Evolutionary conservation across 208 protist genomes (phyloP).

Genomic region (Leishmania martiniquensis): DNA sequence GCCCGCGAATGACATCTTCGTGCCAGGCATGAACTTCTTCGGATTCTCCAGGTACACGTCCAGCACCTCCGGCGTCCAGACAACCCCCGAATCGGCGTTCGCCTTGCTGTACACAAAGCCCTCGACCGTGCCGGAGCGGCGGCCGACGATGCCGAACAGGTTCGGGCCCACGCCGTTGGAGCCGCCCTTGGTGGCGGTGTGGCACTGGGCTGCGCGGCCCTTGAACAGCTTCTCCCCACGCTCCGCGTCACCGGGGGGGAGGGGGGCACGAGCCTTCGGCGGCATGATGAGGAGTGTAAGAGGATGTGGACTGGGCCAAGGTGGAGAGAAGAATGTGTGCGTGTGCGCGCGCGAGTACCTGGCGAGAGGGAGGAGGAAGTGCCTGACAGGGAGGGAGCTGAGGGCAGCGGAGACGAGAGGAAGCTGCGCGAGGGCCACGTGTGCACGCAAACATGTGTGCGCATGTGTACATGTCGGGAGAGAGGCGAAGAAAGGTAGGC

Average conservation of each 20-base stretch:
- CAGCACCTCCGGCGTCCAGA: slow-evolving; percentile 94
- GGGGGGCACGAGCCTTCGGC: slow-evolving; percentile 70
- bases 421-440: neutral
- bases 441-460: too few relatives aligned
- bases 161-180: slow-evolving; percentile 93
- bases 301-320: neutral
- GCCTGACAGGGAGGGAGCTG: neutral
- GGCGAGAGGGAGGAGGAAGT: neutral
- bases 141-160: slow-evolving; percentile 92
- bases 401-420: neutral
- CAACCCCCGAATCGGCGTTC: slow-evolving; percentile 93
- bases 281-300: slow-evolving; percentile 44
- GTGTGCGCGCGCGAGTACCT: neutral
- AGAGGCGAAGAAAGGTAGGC: neutral
- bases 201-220: slow-evolving; percentile 94
- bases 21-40: slow-evolving; percentile 98
- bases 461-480: neutral
- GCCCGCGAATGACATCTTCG: slow-evolving; percentile 98
- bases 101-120: slow-evolving; percentile 96
- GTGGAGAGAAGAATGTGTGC: slow-evolving; percentile 3
- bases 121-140: slow-evolving; percentile 90
- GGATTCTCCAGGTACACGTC: slow-evolving; percentile 97
- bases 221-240: slow-evolving; percentile 95
- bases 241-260: slow-evolving; percentile 76
- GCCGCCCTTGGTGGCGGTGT: slow-evolving; percentile 88